A percentile compares a stretch with the other conserved stretches of the same genome.
These are phyloP conservation scores for Thuidium tamariscinum DNA, from an alignment of 225 moss, liverwort and hornwort species.

Conservation along the genomic window DNA sequence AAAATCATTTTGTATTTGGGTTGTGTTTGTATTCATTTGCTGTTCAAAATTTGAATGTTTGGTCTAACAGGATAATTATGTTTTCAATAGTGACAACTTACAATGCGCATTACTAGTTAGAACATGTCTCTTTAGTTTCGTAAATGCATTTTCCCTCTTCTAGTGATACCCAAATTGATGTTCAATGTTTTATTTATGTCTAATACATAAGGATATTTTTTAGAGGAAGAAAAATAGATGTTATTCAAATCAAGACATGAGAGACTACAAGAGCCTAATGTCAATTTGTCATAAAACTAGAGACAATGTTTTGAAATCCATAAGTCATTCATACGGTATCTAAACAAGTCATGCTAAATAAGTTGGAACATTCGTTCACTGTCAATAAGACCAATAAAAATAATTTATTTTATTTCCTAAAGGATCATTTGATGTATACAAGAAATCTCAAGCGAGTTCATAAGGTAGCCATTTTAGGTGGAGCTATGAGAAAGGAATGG, in stretches of 20 bases:
- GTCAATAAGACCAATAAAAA: neutral
- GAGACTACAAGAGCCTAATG: neutral
- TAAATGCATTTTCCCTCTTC: neutral
- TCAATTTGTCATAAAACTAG: neutral
- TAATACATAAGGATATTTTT: fast-evolving
- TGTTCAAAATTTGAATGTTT: neutral
- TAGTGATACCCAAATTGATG: neutral
- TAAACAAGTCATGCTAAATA: neutral
- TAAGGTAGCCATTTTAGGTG: no score
- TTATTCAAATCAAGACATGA: fast-evolving
- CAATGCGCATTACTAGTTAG: neutral
- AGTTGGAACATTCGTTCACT: neutral
- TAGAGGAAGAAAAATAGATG: neutral
- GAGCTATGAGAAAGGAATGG: no score
- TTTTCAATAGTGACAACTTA: neutral
- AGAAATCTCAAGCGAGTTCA: neutral
- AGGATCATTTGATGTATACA: neutral
- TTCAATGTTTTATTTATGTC: neutral
- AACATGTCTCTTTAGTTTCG: neutral
- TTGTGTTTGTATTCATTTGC: neutral
- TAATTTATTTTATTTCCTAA: neutral
- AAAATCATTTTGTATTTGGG: no score
- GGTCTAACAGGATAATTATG: neutral
- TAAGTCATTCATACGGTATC: no score
- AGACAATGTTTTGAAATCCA: neutral